These are phyloP conservation scores for Kalanchoe fedtschenkoi DNA, from an alignment of 164 flowering plant species.

Conservation along the genomic window DNA sequence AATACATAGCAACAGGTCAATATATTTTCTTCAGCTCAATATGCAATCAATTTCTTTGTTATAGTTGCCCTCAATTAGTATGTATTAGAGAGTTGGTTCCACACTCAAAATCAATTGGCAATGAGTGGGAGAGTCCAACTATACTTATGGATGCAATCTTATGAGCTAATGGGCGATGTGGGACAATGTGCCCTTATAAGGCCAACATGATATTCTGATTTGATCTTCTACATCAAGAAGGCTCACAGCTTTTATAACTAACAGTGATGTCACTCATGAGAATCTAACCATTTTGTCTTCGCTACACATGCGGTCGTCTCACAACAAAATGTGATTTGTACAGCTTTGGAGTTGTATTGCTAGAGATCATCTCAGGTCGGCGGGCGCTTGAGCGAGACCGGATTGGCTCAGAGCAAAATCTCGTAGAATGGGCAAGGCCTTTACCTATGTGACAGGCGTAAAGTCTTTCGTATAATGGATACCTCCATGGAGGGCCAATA, in stretches of 20 bases:
- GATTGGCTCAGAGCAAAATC: conserved; percentile 33
- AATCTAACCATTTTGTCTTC: background rate
- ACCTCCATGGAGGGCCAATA: conserved; percentile 39
- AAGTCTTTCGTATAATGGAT: conserved; percentile 39
- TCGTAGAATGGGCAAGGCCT: conserved; percentile 55
- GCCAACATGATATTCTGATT: too few species aligned
- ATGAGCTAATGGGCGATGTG: too few species aligned
- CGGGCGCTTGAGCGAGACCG: conserved; percentile 39
- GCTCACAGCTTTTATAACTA: background rate
- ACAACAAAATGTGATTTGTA: conserved; percentile 47
- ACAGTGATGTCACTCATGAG: background rate
- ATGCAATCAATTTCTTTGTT: background rate
- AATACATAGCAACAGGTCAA: background rate
- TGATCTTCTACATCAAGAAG: background rate
- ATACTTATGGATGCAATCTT: too few species aligned
- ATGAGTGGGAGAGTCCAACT: too few species aligned
- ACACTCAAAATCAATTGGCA: too few species aligned
- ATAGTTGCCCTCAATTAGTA: background rate
- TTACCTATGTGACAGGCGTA: conserved; percentile 30
- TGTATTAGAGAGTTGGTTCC: too few species aligned
- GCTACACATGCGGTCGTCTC: conserved; percentile 26
- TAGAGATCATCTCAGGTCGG: conserved; percentile 57
- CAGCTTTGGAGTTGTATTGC: conserved; percentile 62
- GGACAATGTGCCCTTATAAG: too few species aligned
- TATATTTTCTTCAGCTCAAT: background rate